These are phyloP conservation scores for Chytriomyces confervae DNA, from an alignment of 192 early-diverging fungal species.

Conservation along the genomic window DNA sequence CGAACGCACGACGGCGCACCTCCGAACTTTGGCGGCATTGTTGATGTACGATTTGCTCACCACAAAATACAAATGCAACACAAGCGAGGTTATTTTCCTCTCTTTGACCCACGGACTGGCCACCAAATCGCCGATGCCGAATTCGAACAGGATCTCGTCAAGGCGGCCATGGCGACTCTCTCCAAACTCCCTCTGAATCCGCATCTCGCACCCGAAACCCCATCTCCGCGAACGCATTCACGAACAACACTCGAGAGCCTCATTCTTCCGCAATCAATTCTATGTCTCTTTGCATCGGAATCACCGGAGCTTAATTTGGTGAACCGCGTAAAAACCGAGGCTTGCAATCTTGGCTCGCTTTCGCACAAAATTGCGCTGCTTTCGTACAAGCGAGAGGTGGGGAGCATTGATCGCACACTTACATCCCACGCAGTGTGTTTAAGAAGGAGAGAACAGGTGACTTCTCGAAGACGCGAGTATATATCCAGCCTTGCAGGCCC, in stretches of 20 bases:
- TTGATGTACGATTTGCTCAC: background rate
- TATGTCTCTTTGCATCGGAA: too few species aligned
- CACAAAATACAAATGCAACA: too few species aligned
- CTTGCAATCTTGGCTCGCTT: background rate
- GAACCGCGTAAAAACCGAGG: background rate
- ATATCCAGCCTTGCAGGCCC: background rate
- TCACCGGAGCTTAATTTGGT: background rate
- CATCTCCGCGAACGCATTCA: too few species aligned
- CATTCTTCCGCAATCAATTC: too few species aligned
- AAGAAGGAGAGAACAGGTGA: too few species aligned
- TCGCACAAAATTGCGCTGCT: background rate
- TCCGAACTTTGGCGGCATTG: slow-evolving; percentile 44
- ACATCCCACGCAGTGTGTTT: background rate
- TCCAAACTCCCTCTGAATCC: background rate
- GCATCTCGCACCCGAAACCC: background rate
- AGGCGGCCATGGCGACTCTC: background rate
- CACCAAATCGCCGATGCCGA: background rate
- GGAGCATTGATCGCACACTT: background rate
- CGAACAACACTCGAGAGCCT: too few species aligned
- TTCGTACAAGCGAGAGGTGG: background rate
- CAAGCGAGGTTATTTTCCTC: background rate
- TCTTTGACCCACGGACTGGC: background rate
- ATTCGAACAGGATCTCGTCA: background rate
- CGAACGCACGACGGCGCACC: slow-evolving; percentile 47
- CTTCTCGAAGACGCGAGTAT: too few species aligned